Conservation (phyloP, 768 basidiomycete species). For the Rhodotorula kratochvilovae region DNA sequence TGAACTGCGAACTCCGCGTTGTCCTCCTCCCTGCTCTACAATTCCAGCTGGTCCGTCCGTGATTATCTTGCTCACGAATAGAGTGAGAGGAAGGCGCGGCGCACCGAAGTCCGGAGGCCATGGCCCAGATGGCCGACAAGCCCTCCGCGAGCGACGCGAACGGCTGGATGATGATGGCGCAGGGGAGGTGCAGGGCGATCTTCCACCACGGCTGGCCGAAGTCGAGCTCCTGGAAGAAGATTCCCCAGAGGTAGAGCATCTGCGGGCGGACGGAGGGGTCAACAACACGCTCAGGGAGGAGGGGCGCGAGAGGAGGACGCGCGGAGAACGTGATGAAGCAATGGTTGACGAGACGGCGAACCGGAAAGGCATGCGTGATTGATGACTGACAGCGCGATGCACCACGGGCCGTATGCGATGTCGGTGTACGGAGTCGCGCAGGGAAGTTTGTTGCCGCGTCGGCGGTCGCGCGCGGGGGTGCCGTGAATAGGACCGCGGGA, state of each 20-base stretch:
- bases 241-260: conserved; percentile 45
- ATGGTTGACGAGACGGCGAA: conserved; percentile 45
- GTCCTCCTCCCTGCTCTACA: conserved; percentile 18
- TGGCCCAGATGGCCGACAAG: conserved; percentile 45
- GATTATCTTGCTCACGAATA: too few relatives aligned
- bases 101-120: conserved; percentile 26
- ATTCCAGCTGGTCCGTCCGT: too few relatives aligned
- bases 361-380: conserved; percentile 45
- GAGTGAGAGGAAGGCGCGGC: neutral
- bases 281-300: too few relatives aligned
- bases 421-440: too few relatives aligned
- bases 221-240: conserved; percentile 45
- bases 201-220: conserved; percentile 44
- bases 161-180: conserved; percentile 44
- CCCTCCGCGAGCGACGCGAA: conserved; percentile 46
- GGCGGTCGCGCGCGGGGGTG: too few relatives aligned
- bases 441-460: too few relatives aligned
- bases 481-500: too few relatives aligned
- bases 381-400: too few relatives aligned
- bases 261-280: neutral
- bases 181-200: conserved; percentile 39
- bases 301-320: neutral
- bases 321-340: conserved; percentile 45
- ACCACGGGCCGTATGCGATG: too few relatives aligned
- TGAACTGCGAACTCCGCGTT: too few relatives aligned